Base-by-base conservation (phyloP, 768 basidiomycete genomes). In the Podaxis pistillaris region DNA sequence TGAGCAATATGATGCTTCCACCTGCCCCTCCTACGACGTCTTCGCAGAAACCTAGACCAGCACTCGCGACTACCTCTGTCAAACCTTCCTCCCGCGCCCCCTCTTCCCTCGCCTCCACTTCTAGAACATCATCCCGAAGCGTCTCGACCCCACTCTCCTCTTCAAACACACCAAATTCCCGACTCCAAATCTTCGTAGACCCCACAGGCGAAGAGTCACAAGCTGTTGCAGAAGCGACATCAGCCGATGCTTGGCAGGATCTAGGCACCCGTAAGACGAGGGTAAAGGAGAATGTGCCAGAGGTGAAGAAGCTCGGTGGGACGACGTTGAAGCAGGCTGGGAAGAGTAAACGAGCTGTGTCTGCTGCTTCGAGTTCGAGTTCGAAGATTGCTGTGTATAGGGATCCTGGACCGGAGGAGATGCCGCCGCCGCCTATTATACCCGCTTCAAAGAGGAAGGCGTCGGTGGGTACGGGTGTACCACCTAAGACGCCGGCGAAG, bases 271-370 rank as follows among this genome's bases (percentile, higher is more conserved):
- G 91, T 68, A 90, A 89, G 71, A 81, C 86, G 4, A 83, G 91
- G 57, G 78, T 91, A 67, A 93, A 93, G 67, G 91, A 93, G 75
- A 93, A 93, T 67, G 76, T 86, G 1, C 85, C 83, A 7, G 89
- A 89, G 71, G 83, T 85, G 33, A 83, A 83, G 71, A 90, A 88
- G 77, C 80, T 88, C 56, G 81, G 72, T 2, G 91, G 90, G 11
- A 81, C 88, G 60, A 90, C 82, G 30, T 64, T 93, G 46, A 85
- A 83, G 63, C 86, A 89, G 63, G 78, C 86, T 17, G 86, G 88
- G 28, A 79, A 79, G 63, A 70, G 84, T 28, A 83, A 82, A 70
- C 79, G 89, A 26, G 68, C 85, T 33, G 81, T 78, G 26, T 83
- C 79, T 36, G 72, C 71, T 60, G 67, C 73, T 28, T 68, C 73